Evolutionary conservation across 768 basidiomycete genomes (phyloP).

Genomic region (Roridomyces roridus): DNA sequence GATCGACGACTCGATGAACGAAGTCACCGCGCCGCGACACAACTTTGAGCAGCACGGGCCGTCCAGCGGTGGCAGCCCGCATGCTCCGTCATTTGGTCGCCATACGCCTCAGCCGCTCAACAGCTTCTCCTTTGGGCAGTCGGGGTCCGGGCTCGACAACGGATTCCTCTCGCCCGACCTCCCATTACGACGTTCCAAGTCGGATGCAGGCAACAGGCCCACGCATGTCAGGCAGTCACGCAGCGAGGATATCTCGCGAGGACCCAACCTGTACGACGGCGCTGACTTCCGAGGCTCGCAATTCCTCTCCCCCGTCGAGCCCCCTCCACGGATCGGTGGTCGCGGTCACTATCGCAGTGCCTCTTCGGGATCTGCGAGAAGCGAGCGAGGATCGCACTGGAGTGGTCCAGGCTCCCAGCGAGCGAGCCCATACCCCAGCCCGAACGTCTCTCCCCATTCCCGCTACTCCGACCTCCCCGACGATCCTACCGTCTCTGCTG

Average conservation of each 20-base stretch:
- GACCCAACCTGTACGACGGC: too few species aligned
- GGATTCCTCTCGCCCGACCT: conserved; percentile 35
- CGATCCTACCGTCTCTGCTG: conserved; percentile 48
- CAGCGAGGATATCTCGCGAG: conserved; percentile 59
- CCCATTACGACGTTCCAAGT: conserved; percentile 34
- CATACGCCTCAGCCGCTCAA: conserved; percentile 24
- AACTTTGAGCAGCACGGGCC: conserved; percentile 6
- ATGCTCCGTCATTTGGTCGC: conserved; percentile 33
- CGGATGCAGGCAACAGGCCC: conserved; percentile 28
- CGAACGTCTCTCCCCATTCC: conserved; percentile 67
- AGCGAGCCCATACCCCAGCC: conserved; percentile 70
- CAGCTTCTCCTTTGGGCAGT: conserved; percentile 40
- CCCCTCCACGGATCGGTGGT: conserved; percentile 16
- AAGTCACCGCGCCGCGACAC: conserved; percentile 34
- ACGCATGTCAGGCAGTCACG: conserved; percentile 35
- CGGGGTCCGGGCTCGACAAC: conserved; percentile 21
- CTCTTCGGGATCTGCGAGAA: conserved; percentile 11
- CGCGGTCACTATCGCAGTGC: conserved; percentile 19
- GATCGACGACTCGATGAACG: conserved; percentile 40
- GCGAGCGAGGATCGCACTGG: conserved; percentile 30
- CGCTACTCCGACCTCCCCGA: conserved; percentile 58
- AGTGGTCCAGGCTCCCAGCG: conserved; percentile 45
- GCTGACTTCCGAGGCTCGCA: conserved; percentile 2
- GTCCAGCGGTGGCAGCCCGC: conserved; percentile 27
- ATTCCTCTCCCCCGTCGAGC: conserved; percentile 31